phyloP scores from a whole-genome alignment of 2,329 filamentous ascomycete species.

The Elsinoe fawcettii region DNA sequence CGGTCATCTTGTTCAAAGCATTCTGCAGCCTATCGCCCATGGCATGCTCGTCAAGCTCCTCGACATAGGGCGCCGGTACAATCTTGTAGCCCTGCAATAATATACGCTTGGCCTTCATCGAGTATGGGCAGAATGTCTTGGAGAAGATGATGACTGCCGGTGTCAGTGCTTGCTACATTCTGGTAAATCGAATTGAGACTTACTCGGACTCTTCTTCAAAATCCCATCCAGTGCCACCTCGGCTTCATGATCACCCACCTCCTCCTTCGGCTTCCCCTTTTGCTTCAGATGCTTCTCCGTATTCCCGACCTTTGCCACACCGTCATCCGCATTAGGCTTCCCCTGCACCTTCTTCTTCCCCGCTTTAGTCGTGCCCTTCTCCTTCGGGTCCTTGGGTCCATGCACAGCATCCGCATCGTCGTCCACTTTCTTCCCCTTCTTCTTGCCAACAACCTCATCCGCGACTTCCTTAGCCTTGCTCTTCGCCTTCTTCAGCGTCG shows the following conservation, averaged over 20 bases:
- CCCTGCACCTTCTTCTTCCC: constrained; percentile 26
- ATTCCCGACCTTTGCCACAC: constrained; percentile 41
- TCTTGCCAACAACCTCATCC: constrained; percentile 23
- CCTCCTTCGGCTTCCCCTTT: constrained; percentile 27
- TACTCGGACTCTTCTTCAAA: constrained; percentile 54
- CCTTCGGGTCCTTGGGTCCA: constrained; percentile 47
- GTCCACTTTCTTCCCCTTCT: constrained; percentile 20
- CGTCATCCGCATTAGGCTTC: constrained; percentile 32
- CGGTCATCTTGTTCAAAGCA: constrained; percentile 63
- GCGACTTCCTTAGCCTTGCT: constrained; percentile 20
- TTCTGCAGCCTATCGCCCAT: constrained; percentile 67
- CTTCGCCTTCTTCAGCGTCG: constrained; percentile 3
- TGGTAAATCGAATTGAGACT: constrained; percentile 12
- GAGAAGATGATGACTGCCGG: constrained; percentile 76
- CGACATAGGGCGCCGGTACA: constrained; percentile 71
- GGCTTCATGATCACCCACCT: constrained; percentile 45
- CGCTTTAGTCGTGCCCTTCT: constrained; percentile 32
- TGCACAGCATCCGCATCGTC: constrained; percentile 41
- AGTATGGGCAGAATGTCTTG: constrained; percentile 85
- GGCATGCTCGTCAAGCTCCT: constrained; percentile 79
- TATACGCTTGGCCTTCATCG: constrained; percentile 73
- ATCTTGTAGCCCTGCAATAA: constrained; percentile 80
- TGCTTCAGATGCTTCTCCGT: constrained; percentile 30
- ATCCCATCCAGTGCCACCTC: constrained; percentile 69
- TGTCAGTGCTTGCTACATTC: background rate